Evolutionary conservation across 495 filamentous ascomycete genomes (phyloP).

Genomic region (Venustampulla echinocandica): DNA sequence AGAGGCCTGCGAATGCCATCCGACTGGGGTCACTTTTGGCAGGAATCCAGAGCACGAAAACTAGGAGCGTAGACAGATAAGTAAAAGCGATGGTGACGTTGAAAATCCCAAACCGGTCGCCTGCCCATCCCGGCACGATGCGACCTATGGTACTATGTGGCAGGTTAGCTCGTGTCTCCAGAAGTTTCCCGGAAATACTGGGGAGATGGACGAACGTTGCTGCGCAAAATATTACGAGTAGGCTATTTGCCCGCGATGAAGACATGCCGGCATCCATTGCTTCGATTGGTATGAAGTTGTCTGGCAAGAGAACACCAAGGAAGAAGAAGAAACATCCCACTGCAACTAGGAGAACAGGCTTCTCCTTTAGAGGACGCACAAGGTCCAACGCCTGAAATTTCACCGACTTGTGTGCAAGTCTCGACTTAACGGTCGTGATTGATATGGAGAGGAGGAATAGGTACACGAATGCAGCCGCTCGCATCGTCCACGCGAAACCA

Average conservation of each 20-base stretch:
- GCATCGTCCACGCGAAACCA: conserved; percentile 66
- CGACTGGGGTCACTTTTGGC: conserved; percentile 45
- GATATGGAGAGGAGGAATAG: conserved; percentile 52
- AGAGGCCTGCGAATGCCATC: conserved; percentile 55
- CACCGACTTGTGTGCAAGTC: conserved; percentile 46
- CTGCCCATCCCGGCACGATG: conserved; percentile 57
- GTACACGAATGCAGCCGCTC: conserved; percentile 57
- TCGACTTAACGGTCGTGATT: conserved; percentile 52
- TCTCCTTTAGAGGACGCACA: conserved; percentile 47
- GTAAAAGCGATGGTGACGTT: conserved; percentile 60
- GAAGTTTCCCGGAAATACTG: neutral
- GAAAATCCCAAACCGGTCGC: conserved; percentile 61
- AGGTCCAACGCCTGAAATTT: conserved; percentile 45
- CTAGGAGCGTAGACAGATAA: conserved; percentile 47
- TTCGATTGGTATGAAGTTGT: conserved; percentile 55
- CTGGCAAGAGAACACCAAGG: conserved; percentile 60
- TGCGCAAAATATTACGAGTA: conserved; percentile 62
- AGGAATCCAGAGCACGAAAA: conserved; percentile 60
- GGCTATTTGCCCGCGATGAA: conserved; percentile 42
- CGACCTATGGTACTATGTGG: conserved; percentile 52
- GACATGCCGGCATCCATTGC: conserved; percentile 51
- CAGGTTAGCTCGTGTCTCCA: neutral
- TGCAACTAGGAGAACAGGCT: conserved; percentile 40
- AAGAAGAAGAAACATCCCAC: conserved; percentile 51
- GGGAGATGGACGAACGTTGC: conserved; percentile 31